Base-by-base conservation (phyloP, 257 asterid species). In the Solanum chmielewskii region DNA sequence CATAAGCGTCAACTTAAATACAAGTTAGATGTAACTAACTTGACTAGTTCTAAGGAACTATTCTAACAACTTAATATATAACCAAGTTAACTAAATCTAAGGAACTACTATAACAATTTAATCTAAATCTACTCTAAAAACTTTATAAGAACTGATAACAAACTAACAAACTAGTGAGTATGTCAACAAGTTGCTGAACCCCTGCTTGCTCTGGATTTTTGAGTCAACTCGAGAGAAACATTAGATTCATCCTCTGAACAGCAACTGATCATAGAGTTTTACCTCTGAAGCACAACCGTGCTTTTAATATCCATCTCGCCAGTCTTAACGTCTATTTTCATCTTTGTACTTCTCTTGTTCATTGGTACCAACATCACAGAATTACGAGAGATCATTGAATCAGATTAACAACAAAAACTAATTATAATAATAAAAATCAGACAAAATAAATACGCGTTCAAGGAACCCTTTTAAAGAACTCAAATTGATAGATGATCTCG, bases 121-220 rank as follows among this genome's bases (percentile, higher is more conserved):
- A 35, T 35, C 39, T 35, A 35, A 35, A 35, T 35, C 7, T 4
- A 35, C 39, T 35, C 39, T 35, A 35, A 35, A 5, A 35, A 4
- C 39, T 4, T 35, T 5, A 35, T 35, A 35, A 5, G 7, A 35
- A 5, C 1, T 35, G 1, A 35, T 5, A 35, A 35, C 39, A 35
- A 35, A 35, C 39, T 35, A 35, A 35, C 39, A 35, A 35, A 35
- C 39, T 35, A 35, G 39, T 35, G 39, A 35, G 39, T 35, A 5
- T 35, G 39, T 35, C 39, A 35, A 35, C 39, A 35, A 85, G 97
- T 95, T 71, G 98, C 97, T 35, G 96, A 84, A 2, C 95, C 94
- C 87, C 94, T 93, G 89, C 85, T 89, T 74, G 91, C 94, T 88
- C 92, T 95, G 41, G 90, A 83, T 87, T 94, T 96, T 13, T 4